Evolutionary conservation across 2,329 filamentous ascomycete species (phyloP).

Genomic region (Colletotrichum brevisporum): DNA sequence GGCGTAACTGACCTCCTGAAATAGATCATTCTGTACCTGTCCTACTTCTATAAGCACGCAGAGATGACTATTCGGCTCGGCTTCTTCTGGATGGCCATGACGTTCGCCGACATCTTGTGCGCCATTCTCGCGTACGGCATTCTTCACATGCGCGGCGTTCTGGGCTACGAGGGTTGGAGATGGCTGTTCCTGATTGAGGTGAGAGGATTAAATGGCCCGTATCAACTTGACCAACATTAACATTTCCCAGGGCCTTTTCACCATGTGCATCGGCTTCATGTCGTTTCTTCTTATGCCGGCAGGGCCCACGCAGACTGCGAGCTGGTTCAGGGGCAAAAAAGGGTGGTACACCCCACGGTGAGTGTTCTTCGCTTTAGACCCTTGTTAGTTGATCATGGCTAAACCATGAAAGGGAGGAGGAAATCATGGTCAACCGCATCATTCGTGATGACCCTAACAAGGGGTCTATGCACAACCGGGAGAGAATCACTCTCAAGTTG

Average conservation of each 20-base stretch:
- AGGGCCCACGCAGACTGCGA: conserved; percentile 64
- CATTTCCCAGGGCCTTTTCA: conserved; percentile 54
- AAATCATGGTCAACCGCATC: conserved; percentile 72
- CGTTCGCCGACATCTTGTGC: conserved; percentile 55
- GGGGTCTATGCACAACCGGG: conserved; percentile 72
- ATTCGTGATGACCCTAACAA: conserved; percentile 73
- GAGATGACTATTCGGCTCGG: conserved; percentile 56
- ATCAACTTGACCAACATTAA: conserved; percentile 32
- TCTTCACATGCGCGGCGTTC: conserved; percentile 56
- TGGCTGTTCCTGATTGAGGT: conserved; percentile 70
- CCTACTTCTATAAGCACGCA: conserved; percentile 59
- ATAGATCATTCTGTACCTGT: conserved; percentile 57
- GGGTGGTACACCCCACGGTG: conserved; percentile 72
- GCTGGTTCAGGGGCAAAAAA: conserved; percentile 66
- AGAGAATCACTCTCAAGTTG: conserved; percentile 64
- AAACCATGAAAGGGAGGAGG: conserved; percentile 60
- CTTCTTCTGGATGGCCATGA: conserved; percentile 59
- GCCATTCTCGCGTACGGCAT: conserved; percentile 56
- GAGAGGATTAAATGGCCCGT: not conserved
- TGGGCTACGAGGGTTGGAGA: conserved; percentile 55
- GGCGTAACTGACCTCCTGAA: not conserved
- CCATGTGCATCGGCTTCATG: conserved; percentile 63
- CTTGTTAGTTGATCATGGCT: not conserved
- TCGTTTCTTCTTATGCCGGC: conserved; percentile 70
- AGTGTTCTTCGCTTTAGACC: not conserved